These are phyloP conservation scores for Zygosaccharomyces bailii DNA, from an alignment of 805 yeast species.

Conservation along the genomic window DNA sequence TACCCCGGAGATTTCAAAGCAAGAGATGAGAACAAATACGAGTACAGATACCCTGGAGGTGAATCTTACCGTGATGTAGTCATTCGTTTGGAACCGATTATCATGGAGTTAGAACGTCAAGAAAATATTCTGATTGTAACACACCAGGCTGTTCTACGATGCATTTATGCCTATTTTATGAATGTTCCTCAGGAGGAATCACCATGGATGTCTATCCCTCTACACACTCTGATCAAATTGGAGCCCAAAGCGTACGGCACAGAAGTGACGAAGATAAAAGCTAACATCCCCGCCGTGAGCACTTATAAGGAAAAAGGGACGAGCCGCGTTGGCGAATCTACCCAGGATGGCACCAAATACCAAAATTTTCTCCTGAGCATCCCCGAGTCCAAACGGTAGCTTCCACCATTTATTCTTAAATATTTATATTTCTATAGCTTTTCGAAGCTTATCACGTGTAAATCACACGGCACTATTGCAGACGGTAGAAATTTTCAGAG, in stretches of 20 bases:
- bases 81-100: conserved; percentile 90
- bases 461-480: background rate
- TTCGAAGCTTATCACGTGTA: background rate
- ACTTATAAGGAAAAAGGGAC: conserved; percentile 96
- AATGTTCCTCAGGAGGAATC: conserved; percentile 95
- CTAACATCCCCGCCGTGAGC: conserved; percentile 95
- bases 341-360: conserved; percentile 13
- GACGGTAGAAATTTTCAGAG: background rate
- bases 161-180: conserved; percentile 97
- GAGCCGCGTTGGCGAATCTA: conserved; percentile 42
- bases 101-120: conserved; percentile 97
- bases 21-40: conserved; percentile 92
- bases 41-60: conserved; percentile 94
- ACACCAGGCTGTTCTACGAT: conserved; percentile 95
- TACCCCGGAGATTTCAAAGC: conserved; percentile 96
- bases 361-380: conserved; percentile 23
- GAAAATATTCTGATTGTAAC: conserved; percentile 94
- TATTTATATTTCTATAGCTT: background rate
- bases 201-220: conserved; percentile 99
- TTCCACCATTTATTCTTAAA: background rate
- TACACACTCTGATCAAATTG: conserved; percentile 88
- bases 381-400: conserved; percentile 15
- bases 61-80: conserved; percentile 96
- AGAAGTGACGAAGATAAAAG: conserved; percentile 82
- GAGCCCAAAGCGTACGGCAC: conserved; percentile 96